These are phyloP conservation scores for Lipomyces japonicus DNA, from an alignment of 805 yeast genomes.

Conservation along the genomic window DNA sequence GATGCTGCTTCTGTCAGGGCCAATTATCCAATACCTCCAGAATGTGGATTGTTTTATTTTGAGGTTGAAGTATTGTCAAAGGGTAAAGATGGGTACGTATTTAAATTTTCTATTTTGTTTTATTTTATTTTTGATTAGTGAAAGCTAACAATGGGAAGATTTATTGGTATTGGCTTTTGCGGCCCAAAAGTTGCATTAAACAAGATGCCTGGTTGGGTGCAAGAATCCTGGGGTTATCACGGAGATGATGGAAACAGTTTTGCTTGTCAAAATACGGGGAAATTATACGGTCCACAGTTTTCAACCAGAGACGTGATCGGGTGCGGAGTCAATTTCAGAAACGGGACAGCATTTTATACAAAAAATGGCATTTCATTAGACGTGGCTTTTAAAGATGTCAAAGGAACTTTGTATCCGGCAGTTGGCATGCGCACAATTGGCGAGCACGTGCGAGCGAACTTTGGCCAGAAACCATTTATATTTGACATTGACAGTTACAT, in stretches of 20 bases:
- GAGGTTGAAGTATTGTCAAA: slow-evolving; percentile 45
- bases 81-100: slow-evolving; percentile 36
- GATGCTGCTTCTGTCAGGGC: slow-evolving; percentile 27
- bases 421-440: slow-evolving; percentile 45
- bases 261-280: slow-evolving; percentile 41
- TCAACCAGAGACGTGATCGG: slow-evolving; percentile 68
- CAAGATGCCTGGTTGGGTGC: slow-evolving; percentile 49
- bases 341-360: slow-evolving; percentile 65
- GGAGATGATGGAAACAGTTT: slow-evolving; percentile 49
- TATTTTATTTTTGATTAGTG: too few relatives aligned
- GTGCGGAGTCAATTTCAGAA: slow-evolving; percentile 71
- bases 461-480: slow-evolving; percentile 49
- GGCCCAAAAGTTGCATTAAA: slow-evolving; percentile 35
- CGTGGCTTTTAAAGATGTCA: slow-evolving; percentile 49
- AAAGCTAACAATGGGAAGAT: slow-evolving; percentile 30
- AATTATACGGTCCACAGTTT: slow-evolving; percentile 45
- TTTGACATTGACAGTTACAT: slow-evolving; percentile 57
- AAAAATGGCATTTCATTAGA: slow-evolving; percentile 71
- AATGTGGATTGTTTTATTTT: slow-evolving; percentile 49
- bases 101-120: too few relatives aligned
- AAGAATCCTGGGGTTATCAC: slow-evolving; percentile 50
- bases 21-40: slow-evolving; percentile 38
- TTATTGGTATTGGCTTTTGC: slow-evolving; percentile 48
- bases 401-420: slow-evolving; percentile 47
- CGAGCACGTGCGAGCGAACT: slow-evolving; percentile 49